These are phyloP conservation scores for Globisporangium acanthophoron DNA, from an alignment of 352 stramenopile genomes.

Conservation along the genomic window DNA sequence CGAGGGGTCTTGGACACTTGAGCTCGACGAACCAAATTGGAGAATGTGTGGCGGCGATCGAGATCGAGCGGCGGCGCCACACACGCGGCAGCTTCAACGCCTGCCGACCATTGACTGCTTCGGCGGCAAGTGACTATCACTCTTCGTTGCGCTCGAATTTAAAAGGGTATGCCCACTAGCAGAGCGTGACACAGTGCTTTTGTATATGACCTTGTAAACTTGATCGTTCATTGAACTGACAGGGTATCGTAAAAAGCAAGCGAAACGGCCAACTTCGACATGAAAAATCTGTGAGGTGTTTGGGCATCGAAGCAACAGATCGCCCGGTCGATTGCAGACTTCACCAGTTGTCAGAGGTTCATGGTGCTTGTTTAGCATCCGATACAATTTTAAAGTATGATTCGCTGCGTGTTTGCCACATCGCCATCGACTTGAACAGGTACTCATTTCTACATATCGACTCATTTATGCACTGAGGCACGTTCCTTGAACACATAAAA, in stretches of 20 bases:
- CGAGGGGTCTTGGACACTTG: background rate
- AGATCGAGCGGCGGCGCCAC: background rate
- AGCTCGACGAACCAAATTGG: slow-evolving; percentile 18
- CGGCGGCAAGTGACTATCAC: too few relatives aligned
- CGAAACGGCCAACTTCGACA: background rate
- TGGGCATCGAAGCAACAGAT: background rate
- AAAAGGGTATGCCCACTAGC: too few relatives aligned
- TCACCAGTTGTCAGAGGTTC: too few relatives aligned
- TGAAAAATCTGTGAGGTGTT: background rate
- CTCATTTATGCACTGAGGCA: background rate
- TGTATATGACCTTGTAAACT: too few relatives aligned
- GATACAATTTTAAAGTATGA: background rate
- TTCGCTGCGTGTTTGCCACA: background rate
- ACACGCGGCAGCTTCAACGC: background rate
- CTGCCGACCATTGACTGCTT: too few relatives aligned
- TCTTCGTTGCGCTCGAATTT: too few relatives aligned
- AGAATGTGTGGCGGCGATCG: background rate
- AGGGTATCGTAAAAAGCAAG: background rate
- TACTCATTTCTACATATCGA: background rate
- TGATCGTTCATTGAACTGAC: background rate
- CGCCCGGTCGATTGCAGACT: too few relatives aligned
- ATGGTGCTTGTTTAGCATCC: background rate
- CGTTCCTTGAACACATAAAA: slow-evolving; percentile 7
- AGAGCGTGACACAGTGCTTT: too few relatives aligned
- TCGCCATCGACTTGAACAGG: background rate